Evolutionary conservation across 495 filamentous ascomycete genomes (phyloP), one percentile per base, ranked within the genome.

Genomic region (Hypoxylon intermedium): DNA sequence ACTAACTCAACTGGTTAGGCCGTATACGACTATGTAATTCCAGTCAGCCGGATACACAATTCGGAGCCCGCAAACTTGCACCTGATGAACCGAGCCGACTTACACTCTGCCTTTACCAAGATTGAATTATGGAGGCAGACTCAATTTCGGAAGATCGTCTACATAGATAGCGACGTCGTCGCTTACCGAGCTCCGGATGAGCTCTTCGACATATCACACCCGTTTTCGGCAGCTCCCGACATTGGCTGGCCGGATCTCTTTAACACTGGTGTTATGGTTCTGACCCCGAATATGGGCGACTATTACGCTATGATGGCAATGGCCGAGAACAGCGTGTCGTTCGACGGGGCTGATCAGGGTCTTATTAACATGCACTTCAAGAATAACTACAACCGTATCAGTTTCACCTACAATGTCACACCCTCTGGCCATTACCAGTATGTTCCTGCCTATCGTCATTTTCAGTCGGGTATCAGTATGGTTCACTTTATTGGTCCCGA

Each of bases 201-300:
- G 79, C 85, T 99, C 31, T 91, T 99, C 68, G 79, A 87, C 19
- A 67, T 96, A 49, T 76, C 87, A 3, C 81, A 86, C 45, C 75
- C 85, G 30, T 97, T 99, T 67, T 91, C 92, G 2, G 94, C 94
- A 2, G 91, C 89, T 11, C 95, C 94, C 26, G 94, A 99, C 69
- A 88, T 98, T 65, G 94, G 94, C 67, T 99, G 95, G 95, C 94
- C 94, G 24, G 94, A 99, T 77, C 84, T 91, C 58, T 99, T 99
- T 83, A 99, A 99, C 77, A 93, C 90, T 40, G 94, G 94, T 54
- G 81, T 99, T 45, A 94, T 99, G 90, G 90, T 89, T 37, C 74
- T 98, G 38, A 88, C 83, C 20, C 94, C 94, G 13, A 90, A 96
- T 72, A 76, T 91, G 81, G 87, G 87, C 48, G 92, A 95, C 55